Evolutionary conservation across 441 rosid species (phyloP).

Genomic region (Populus hybrid): DNA sequence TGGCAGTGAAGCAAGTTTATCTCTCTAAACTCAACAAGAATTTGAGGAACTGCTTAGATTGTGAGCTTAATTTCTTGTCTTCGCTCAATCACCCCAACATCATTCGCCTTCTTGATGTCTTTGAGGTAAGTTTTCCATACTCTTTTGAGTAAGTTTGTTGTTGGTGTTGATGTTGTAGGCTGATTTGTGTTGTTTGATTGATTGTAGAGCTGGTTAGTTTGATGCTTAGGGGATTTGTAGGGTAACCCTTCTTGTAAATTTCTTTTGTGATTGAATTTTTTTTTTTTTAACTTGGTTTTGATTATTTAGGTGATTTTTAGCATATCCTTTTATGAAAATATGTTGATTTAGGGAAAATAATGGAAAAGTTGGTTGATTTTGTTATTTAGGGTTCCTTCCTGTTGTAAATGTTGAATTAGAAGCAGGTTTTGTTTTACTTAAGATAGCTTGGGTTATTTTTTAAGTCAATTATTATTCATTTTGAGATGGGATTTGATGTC

Average conservation of each 20-base stretch:
- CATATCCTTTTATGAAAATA: not conserved
- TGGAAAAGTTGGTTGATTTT: not conserved
- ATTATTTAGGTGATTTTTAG: not conserved
- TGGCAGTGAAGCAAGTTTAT: slow-evolving; percentile 58
- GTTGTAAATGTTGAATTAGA: not conserved
- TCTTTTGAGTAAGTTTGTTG: not conserved
- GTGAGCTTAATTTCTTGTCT: slow-evolving; percentile 50
- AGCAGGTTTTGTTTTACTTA: not conserved
- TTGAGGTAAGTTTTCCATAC: slow-evolving; percentile 28
- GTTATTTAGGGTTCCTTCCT: not conserved
- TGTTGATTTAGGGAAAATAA: not conserved
- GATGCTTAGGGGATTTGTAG: not conserved
- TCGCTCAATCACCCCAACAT: slow-evolving; percentile 58
- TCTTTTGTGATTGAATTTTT: not conserved
- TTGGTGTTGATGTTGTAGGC: not conserved
- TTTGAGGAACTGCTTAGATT: slow-evolving; percentile 43
- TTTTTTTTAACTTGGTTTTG: not conserved
- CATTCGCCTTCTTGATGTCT: slow-evolving; percentile 40
- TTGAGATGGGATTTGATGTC: no score
- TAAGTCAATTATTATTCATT: no score
- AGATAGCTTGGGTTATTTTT: no score
- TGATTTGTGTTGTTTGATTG: not conserved
- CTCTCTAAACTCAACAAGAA: slow-evolving; percentile 46
- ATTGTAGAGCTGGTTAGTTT: not conserved
- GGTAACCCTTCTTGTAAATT: not conserved